Percentiles rank a stretch among this genome's conserved stretches.
Conservation (phyloP, 495 filamentous ascomycete species). For the Penicillium simplicissimum region DNA sequence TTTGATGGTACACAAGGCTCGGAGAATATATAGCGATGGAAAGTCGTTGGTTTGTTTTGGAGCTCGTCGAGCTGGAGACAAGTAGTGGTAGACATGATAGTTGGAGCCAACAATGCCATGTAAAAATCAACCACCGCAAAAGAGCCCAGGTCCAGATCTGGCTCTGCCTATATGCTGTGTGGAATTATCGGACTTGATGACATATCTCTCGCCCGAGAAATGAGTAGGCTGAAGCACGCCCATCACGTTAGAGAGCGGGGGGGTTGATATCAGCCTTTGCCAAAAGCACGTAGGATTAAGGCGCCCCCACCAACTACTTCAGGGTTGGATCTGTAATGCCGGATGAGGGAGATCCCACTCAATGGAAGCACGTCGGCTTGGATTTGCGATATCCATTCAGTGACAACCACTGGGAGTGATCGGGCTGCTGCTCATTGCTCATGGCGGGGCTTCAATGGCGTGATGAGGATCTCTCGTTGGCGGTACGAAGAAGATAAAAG, state of each 20-base stretch:
- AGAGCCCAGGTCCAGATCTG: neutral
- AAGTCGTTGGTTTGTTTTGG: slow-evolving; percentile 15
- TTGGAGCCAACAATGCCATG: slow-evolving; percentile 21
- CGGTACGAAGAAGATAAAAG: slow-evolving; percentile 2
- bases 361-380: slow-evolving; percentile 13
- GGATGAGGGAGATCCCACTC: no score
- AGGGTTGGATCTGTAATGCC: no score
- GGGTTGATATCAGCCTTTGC: slow-evolving; percentile 21
- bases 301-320: slow-evolving; percentile 23
- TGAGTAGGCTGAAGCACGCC: slow-evolving; percentile 16
- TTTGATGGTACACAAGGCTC: slow-evolving; percentile 1
- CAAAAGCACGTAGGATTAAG: slow-evolving; percentile 21
- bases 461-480: slow-evolving; percentile 26
- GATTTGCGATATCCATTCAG: slow-evolving; percentile 13
- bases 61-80: slow-evolving; percentile 28
- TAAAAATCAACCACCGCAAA: slow-evolving; percentile 5
- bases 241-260: slow-evolving; percentile 19
- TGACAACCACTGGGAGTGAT: neutral
- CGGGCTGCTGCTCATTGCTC: slow-evolving; percentile 29
- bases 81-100: slow-evolving; percentile 33
- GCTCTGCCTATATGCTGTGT: slow-evolving; percentile 23
- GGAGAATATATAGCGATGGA: slow-evolving; percentile 21
- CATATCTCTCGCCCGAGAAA: slow-evolving; percentile 32
- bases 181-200: slow-evolving; percentile 1
- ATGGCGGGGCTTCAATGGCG: slow-evolving; percentile 44